Conservation (phyloP, 2,329 filamentous ascomycete species). For the Scolecobasidium constrictum region DNA sequence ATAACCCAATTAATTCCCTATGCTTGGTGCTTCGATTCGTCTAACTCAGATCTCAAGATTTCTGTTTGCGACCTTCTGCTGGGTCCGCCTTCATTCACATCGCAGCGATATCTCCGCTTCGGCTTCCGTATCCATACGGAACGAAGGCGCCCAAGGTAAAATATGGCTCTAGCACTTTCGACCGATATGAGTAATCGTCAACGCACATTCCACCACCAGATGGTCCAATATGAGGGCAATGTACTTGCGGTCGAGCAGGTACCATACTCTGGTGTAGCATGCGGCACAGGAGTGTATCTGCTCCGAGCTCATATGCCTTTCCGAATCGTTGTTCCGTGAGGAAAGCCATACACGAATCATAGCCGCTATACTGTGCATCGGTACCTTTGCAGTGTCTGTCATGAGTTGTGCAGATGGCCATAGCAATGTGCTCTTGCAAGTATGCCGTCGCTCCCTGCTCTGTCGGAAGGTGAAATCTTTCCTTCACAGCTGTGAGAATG, state of each 20-base stretch:
- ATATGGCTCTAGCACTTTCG: conserved; percentile 17
- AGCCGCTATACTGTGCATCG: conserved; percentile 18
- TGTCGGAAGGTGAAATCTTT: too few species aligned
- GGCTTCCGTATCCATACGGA: too few species aligned
- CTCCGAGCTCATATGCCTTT: conserved; percentile 22
- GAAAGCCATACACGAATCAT: conserved; percentile 17
- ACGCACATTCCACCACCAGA: conserved; percentile 23
- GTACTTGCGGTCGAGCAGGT: conserved; percentile 22
- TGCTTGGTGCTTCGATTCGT: too few species aligned
- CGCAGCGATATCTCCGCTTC: too few species aligned
- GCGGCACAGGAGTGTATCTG: conserved; percentile 25
- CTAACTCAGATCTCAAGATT: too few species aligned
- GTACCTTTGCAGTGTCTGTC: conserved; percentile 17
- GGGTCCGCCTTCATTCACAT: too few species aligned
- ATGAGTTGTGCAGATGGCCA: conserved; percentile 17
- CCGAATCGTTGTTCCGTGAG: conserved; percentile 21
- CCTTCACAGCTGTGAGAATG: conserved; percentile 7
- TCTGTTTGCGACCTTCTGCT: too few species aligned
- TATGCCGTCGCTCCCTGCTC: conserved; percentile 1
- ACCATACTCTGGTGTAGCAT: conserved; percentile 26
- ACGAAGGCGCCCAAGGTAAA: too few species aligned
- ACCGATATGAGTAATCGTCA: conserved; percentile 18
- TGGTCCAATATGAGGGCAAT: conserved; percentile 26
- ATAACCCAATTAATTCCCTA: too few species aligned
- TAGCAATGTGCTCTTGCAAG: conserved; percentile 14